Evolutionary conservation across 148 eudicot genomes (phyloP), one percentile per base, ranked within the genome.

Genomic region (Rhododendron mucronatum): DNA sequence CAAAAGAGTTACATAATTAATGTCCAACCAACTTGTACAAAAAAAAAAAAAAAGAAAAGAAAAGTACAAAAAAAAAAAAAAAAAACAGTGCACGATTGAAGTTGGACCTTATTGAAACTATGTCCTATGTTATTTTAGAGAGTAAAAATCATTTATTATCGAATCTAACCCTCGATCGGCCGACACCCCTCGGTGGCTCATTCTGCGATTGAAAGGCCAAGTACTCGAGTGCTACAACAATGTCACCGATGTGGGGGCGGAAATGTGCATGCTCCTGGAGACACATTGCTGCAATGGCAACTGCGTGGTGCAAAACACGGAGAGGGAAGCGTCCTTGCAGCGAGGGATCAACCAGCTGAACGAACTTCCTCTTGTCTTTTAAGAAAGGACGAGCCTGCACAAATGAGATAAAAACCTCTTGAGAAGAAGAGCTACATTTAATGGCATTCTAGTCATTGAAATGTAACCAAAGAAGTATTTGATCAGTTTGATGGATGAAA

Each of bases 141-240:
- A 41, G 7, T 5, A 5, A 41, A 41, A 41, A 41, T 41, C 7
- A 41, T 41, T 41, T 41, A 41, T 41, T 5, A 41, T 41, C 1
- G 45, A 41, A 41, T 41, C 7, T 41, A 0, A 41, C 45, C 7
- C 45, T 41, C 45, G 85, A 85, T 48, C 65, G 88, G 28, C 89
- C 48, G 35, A 82, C 63, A 74, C 87, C 51, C 65, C 45, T 84
- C 7, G 28, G 87, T 0, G 89, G 83, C 30, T 87, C 88, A 47
- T 78, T 76, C 9, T 93, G 88, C 15, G 91, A 80, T 86, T 94
- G 96, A 51, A 89, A 71, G 45, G 88, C 94, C 75, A 97, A 83
- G 90, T 86, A 97, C 67, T 96, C 94, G 3, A 96, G 93, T 15
- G 98, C 98, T 55, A 71, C 87, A 50, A 93, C 94, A 69, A 96